Conservation (phyloP, 192 early-diverging fungal genomes). For the Coemansia sp. region DNA sequence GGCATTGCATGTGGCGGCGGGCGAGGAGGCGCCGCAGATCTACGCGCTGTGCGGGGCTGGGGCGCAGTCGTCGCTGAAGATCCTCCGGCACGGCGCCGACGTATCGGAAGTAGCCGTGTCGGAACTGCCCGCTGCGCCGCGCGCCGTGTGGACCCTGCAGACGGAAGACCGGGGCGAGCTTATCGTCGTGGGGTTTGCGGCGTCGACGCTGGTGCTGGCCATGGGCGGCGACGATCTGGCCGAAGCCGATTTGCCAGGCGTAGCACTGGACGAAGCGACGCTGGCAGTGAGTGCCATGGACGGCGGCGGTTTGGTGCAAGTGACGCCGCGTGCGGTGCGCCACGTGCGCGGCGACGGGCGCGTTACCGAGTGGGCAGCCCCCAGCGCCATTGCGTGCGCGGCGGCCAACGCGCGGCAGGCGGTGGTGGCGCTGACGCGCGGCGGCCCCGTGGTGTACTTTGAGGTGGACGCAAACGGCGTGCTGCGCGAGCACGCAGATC, state of each 20-base stretch:
- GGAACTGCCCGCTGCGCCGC: conserved; percentile 91
- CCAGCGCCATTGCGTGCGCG: conserved; percentile 72
- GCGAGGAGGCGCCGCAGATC: conserved; percentile 92
- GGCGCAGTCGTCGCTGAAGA: conserved; percentile 76
- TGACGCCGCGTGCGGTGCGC: conserved; percentile 87
- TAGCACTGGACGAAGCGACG: conserved; percentile 68
- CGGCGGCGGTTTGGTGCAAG: conserved; percentile 86
- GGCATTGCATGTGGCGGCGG: conserved; percentile 80
- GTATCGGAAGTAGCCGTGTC: conserved; percentile 89
- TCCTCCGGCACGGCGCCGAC: conserved; percentile 90
- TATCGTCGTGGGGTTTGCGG: conserved; percentile 91
- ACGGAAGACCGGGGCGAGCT: conserved; percentile 72
- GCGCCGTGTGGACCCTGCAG: conserved; percentile 73
- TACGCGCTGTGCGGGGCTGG: conserved; percentile 88
- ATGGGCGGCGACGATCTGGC: conserved; percentile 93
- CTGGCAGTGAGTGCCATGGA: conserved; percentile 79
- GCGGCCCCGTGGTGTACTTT: conserved; percentile 80
- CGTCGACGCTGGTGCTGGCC: conserved; percentile 88
- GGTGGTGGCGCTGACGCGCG: conserved; percentile 74
- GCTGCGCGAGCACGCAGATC: conserved; percentile 85
- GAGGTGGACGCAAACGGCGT: conserved; percentile 79
- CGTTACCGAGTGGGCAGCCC: conserved; percentile 93
- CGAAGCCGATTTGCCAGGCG: conserved; percentile 88
- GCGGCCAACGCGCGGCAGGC: conserved; percentile 84
- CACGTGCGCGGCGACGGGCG: conserved; percentile 86